Evolutionary conservation across 2,329 filamentous ascomycete genomes (phyloP).

Genomic region (Pseudopithomyces maydicus): DNA sequence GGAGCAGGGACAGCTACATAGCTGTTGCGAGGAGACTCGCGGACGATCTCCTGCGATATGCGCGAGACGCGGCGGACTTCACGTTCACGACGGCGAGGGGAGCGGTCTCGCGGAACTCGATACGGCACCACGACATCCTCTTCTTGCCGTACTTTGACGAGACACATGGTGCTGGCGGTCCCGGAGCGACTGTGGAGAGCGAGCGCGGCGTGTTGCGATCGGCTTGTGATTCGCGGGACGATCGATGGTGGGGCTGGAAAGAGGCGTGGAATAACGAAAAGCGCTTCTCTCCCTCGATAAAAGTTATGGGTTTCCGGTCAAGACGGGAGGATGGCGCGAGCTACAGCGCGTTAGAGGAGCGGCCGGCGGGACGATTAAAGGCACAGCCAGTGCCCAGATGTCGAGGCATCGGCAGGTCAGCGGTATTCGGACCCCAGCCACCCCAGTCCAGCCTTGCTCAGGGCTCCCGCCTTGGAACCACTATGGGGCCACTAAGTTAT

Average conservation of each 20-base stretch:
- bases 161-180: constrained; percentile 46
- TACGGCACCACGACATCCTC: constrained; percentile 51
- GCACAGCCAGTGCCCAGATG: constrained; percentile 11
- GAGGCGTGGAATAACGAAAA: constrained; percentile 10
- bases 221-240: constrained; percentile 38
- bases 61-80: constrained; percentile 34
- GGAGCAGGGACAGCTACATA: constrained; percentile 41
- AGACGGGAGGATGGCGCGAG: not conserved
- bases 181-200: not conserved
- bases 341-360: not conserved
- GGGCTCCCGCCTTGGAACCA: constrained; percentile 32
- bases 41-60: constrained; percentile 32
- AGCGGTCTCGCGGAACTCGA: constrained; percentile 39
- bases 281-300: not conserved
- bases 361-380: constrained; percentile 18
- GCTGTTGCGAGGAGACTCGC: constrained; percentile 34
- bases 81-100: constrained; percentile 35
- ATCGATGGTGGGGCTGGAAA: constrained; percentile 31
- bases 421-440: constrained; percentile 27
- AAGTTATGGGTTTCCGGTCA: not conserved
- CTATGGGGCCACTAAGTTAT: constrained; percentile 23
- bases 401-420: constrained; percentile 12
- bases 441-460: constrained; percentile 14
- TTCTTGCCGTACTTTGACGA: constrained; percentile 52
- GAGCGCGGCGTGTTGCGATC: constrained; percentile 29